Percentiles rank a stretch among this genome's conserved stretches.
Conservation (phyloP, 306 rosid genomes). For the Acmispon strigosus region DNA sequence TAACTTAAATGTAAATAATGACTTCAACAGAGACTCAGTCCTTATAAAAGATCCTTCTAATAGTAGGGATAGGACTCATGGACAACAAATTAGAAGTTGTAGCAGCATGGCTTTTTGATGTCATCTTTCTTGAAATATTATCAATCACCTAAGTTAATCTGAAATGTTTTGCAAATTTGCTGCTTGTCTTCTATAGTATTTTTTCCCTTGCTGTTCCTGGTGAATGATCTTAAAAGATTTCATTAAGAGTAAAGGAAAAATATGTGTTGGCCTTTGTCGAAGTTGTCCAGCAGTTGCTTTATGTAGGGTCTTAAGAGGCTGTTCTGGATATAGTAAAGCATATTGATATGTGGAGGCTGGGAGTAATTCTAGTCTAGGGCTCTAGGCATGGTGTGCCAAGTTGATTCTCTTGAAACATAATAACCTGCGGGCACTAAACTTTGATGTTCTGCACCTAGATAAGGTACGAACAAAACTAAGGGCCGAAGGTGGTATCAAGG, state of each 20-base stretch:
- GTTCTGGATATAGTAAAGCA: no score
- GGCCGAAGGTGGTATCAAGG: conserved; percentile 82
- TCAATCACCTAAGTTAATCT: neutral
- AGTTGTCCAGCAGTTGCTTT: no score
- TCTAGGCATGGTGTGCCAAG: neutral
- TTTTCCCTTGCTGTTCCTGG: neutral
- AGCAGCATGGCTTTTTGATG: neutral
- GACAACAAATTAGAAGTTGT: neutral
- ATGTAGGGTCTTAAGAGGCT: no score
- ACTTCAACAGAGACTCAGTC: neutral
- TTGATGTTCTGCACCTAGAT: conserved; percentile 39
- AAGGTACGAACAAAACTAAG: conserved; percentile 77
- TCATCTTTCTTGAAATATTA: neutral
- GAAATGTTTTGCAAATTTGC: neutral
- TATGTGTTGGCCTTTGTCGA: no score
- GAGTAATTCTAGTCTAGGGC: neutral
- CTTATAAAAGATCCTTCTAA: conserved; percentile 4
- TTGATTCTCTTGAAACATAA: conserved; percentile 6
- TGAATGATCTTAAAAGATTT: no score
- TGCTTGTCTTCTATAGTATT: neutral
- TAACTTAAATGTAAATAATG: neutral
- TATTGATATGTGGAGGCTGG: no score
- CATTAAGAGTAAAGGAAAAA: no score
- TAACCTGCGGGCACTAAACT: conserved; percentile 4
- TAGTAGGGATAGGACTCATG: neutral